Conservation (phyloP, 2,329 filamentous ascomycete genomes). For the Monosporascus sp. region DNA sequence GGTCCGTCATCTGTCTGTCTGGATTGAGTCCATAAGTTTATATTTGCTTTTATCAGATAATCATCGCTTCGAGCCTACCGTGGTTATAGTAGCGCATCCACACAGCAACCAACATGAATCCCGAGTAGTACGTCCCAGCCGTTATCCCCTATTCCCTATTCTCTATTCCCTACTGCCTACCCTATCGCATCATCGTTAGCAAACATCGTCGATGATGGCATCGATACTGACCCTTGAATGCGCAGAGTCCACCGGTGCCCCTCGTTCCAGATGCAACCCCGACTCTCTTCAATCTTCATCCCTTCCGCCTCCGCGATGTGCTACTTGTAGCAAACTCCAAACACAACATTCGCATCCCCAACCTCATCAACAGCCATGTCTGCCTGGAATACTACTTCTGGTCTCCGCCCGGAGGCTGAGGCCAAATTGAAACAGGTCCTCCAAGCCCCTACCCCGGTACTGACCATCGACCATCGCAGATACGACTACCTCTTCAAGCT, state of each 20-base stretch:
- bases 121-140: constrained; percentile 71
- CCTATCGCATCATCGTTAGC: constrained; percentile 3
- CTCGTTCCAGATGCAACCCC: neutral
- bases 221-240: constrained; percentile 1
- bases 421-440: constrained; percentile 17
- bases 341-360: neutral
- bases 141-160: constrained; percentile 13
- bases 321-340: neutral
- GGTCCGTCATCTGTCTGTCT: constrained; percentile 3
- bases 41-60: too few species aligned
- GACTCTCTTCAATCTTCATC: constrained; percentile 7
- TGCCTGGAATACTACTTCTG: neutral
- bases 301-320: neutral
- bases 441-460: constrained; percentile 7
- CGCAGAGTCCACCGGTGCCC: constrained; percentile 1
- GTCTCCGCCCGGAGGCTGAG: constrained; percentile 16
- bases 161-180: constrained; percentile 19
- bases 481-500: constrained; percentile 99
- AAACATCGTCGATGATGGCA: neutral
- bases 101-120: constrained; percentile 67
- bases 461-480: constrained; percentile 48
- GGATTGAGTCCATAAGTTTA: constrained; percentile 2
- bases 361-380: neutral
- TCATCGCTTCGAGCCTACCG: too few species aligned
- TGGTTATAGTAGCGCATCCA: constrained; percentile 13